Conservation (phyloP, 768 basidiomycete genomes). For the Leucocoprinus birnbaumii region DNA sequence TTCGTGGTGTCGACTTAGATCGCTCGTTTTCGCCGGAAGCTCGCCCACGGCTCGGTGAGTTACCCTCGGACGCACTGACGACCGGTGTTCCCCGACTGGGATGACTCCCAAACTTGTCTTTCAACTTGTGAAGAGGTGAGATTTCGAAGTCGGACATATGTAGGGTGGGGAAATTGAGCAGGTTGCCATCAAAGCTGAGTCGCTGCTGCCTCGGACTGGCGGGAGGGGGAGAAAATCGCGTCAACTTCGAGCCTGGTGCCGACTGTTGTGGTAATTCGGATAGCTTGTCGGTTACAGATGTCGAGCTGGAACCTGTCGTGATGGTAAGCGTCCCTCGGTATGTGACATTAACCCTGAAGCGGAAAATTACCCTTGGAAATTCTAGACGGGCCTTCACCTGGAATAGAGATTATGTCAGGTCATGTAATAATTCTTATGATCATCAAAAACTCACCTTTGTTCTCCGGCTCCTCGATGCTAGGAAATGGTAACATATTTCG, state of each 20-base stretch:
- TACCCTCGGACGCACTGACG: slow-evolving; percentile 9
- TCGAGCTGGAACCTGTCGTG: not conserved
- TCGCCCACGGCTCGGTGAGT: not conserved
- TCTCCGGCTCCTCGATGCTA: not conserved
- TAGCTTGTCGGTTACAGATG: not conserved
- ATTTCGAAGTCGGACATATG: slow-evolving; percentile 5
- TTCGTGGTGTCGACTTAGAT: not conserved
- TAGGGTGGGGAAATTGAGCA: slow-evolving; percentile 8
- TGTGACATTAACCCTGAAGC: too few relatives aligned
- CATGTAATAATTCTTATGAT: not conserved
- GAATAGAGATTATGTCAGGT: not conserved
- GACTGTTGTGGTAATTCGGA: not conserved
- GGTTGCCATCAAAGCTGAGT: not conserved
- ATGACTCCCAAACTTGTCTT: slow-evolving; percentile 5
- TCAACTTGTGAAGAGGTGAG: slow-evolving; percentile 6
- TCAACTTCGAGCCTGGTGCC: not conserved
- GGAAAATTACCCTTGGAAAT: not conserved
- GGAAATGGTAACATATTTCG: not conserved
- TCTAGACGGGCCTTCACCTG: not conserved
- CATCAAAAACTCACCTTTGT: not conserved
- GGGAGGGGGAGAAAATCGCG: not conserved
- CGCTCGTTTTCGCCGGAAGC: not conserved
- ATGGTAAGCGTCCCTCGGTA: too few relatives aligned
- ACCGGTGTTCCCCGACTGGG: not conserved
- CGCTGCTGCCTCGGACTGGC: not conserved